Evolutionary conservation across 163 green algal species (phyloP), one percentile per base, ranked within the genome.

Genomic region (Chlamydomonas reinhardtii): DNA sequence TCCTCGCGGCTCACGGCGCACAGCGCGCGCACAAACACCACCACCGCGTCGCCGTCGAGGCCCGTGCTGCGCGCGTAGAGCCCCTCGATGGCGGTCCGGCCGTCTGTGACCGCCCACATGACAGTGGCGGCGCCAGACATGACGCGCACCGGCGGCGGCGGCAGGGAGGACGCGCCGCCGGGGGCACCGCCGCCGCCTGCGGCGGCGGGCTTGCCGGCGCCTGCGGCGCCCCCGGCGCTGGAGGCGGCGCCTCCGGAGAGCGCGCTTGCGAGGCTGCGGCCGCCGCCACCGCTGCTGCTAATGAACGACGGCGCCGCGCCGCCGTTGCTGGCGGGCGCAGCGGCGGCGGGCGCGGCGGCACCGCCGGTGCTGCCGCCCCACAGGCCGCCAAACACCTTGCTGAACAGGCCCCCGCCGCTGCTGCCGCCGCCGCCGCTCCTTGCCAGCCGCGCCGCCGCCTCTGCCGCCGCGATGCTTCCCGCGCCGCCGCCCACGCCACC

Each of bases 1-100:
- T 99, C 98, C 83, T 99, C 97, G 48, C 97, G 88, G 81, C 94
- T 96, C 9, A 99, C 95, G 25, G 95, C 95, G 84, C 96, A 99
- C 68, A 99, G 92, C 14, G 97, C 95, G 27, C 96, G 92, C 54
- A 98, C 92, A 79, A 99, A 99, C 24, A 97, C 91, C 39, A 99
- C 93, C 27, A 99, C 97, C 0, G 96, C 95, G 35, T 99, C 96
- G 64, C 95, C 95, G 88, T 97, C 93, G 84, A 99, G 92, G 17
- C 31, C 85, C 12, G 89, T 87, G 86, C 93, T 98, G 75, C 90
- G 80, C 2, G 90, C 85, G 81, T 96, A 99, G 68, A 89, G 75
- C 25, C 90, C 72, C 75, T 98, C 94, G n/a, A 96, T 91, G 48
- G 82, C 75, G 0, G 85, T 76, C 0, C 87, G 77, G 9, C 91